A percentile compares a stretch with the other conserved stretches of the same genome.
Evolutionary conservation across 2,329 filamentous ascomycete species (phyloP).

Genomic region (Geosmithia putterillii): DNA sequence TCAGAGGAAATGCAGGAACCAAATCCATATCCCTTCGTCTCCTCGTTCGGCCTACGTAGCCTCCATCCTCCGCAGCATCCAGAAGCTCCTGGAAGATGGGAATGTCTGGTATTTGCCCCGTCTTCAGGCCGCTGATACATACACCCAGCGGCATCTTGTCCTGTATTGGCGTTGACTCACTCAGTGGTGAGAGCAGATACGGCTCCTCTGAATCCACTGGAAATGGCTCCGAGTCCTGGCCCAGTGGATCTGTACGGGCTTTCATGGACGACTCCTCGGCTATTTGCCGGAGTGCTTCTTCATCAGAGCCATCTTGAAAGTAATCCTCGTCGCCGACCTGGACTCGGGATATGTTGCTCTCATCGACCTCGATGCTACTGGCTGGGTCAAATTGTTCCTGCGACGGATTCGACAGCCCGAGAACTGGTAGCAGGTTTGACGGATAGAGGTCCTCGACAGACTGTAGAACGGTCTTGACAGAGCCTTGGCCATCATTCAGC

Average conservation of each 20-base stretch:
- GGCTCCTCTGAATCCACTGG: neutral
- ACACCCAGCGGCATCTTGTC: conserved; percentile 17
- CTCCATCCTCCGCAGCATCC: conserved; percentile 25
- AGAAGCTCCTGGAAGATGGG: conserved; percentile 25
- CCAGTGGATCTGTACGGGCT: neutral
- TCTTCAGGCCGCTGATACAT: conserved; percentile 26
- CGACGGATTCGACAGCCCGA: conserved; percentile 20
- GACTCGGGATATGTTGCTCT: conserved; percentile 37
- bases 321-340: conserved; percentile 33
- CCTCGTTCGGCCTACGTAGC: conserved; percentile 11
- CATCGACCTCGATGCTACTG: conserved; percentile 51
- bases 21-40: neutral
- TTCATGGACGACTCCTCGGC: neutral
- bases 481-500: conserved; percentile 35
- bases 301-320: conserved; percentile 40
- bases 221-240: neutral
- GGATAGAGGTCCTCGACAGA: conserved; percentile 83
- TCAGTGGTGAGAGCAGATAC: neutral
- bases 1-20: neutral
- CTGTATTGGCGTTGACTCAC: neutral
- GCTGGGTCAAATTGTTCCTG: conserved; percentile 16
- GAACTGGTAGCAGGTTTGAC: conserved; percentile 28
- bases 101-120: conserved; percentile 21
- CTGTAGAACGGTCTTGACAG: conserved; percentile 65
- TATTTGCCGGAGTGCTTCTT: conserved; percentile 27